phyloP scores from a whole-genome alignment of 805 yeast genomes.

The Barnettozyma pratensis region DNA sequence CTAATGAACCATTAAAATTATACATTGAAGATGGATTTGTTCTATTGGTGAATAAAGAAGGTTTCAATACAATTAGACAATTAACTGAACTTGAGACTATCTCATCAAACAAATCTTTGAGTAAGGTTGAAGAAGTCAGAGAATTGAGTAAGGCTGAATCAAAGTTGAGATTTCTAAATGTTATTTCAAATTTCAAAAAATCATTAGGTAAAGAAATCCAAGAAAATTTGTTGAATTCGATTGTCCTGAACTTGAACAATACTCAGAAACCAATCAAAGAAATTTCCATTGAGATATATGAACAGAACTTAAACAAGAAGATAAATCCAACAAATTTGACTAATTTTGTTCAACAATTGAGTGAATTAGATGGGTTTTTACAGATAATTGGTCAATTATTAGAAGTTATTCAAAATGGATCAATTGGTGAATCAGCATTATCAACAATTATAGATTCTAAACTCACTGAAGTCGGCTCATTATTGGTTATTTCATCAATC shows the following conservation, averaged over 20 bases:
- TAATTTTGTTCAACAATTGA: constrained; percentile 36
- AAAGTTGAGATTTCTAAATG: constrained; percentile 28
- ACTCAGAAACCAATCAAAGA: constrained; percentile 28
- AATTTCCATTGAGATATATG: constrained; percentile 33
- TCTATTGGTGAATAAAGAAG: constrained; percentile 31
- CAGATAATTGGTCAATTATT: constrained; percentile 34
- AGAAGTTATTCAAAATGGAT: constrained; percentile 20
- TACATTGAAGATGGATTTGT: constrained; percentile 31
- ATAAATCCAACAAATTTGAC: constrained; percentile 35
- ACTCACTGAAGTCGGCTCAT: constrained; percentile 20
- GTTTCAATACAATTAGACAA: constrained; percentile 30
- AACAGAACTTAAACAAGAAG: constrained; percentile 33
- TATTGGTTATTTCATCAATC: constrained; percentile 23
- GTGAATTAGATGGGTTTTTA: constrained; percentile 32
- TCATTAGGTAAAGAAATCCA: constrained; percentile 34
- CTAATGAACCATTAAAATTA: constrained; percentile 55
- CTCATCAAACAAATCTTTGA: constrained; percentile 23
- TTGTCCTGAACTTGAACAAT: constrained; percentile 15
- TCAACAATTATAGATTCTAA: constrained; percentile 13
- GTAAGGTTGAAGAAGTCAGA: constrained; percentile 6
- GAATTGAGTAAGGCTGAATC: constrained; percentile 6
- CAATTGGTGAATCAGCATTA: not conserved
- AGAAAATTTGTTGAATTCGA: constrained; percentile 27
- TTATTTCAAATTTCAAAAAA: constrained; percentile 35
- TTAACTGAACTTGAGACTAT: constrained; percentile 30